Evolutionary conservation across 2,329 filamentous ascomycete genomes (phyloP).

Genomic region (Alternaria ethzedia): DNA sequence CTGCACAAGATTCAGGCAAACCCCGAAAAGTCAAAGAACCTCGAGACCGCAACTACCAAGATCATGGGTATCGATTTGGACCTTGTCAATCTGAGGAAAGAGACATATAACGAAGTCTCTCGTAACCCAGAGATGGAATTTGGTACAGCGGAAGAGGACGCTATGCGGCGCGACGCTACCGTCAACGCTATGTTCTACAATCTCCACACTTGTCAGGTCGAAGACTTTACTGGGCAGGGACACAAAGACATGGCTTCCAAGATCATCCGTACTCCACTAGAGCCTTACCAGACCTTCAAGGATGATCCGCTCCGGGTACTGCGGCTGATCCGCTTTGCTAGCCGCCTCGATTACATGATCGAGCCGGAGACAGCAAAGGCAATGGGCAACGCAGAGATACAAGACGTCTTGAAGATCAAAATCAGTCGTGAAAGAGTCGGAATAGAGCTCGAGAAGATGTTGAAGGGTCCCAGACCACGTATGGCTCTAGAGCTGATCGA

Average conservation of each 20-base stretch:
- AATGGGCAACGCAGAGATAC: constrained; percentile 82
- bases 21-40: constrained; percentile 94
- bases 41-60: constrained; percentile 87
- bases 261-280: constrained; percentile 83
- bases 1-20: constrained; percentile 91
- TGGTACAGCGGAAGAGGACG: constrained; percentile 89
- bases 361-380: constrained; percentile 70
- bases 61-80: constrained; percentile 90
- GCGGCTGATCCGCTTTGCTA: constrained; percentile 87
- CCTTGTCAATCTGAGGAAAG: constrained; percentile 91
- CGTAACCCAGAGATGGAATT: constrained; percentile 93
- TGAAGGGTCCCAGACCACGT: constrained; percentile 70
- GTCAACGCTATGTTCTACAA: constrained; percentile 98
- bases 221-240: constrained; percentile 82
- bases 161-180: constrained; percentile 85
- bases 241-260: constrained; percentile 74
- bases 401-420: constrained; percentile 79
- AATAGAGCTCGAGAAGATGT: constrained; percentile 88
- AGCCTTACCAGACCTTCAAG: constrained; percentile 89
- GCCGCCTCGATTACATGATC: constrained; percentile 80
- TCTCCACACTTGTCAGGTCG: constrained; percentile 75
- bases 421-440: constrained; percentile 92
- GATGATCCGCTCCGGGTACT: constrained; percentile 91
- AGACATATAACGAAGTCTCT: constrained; percentile 87
- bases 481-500: constrained; percentile 70